A percentile compares a stretch with the other conserved stretches of the same genome.
Evolutionary conservation across 441 rosid species (phyloP).

Genomic region (Lepidium campestre): DNA sequence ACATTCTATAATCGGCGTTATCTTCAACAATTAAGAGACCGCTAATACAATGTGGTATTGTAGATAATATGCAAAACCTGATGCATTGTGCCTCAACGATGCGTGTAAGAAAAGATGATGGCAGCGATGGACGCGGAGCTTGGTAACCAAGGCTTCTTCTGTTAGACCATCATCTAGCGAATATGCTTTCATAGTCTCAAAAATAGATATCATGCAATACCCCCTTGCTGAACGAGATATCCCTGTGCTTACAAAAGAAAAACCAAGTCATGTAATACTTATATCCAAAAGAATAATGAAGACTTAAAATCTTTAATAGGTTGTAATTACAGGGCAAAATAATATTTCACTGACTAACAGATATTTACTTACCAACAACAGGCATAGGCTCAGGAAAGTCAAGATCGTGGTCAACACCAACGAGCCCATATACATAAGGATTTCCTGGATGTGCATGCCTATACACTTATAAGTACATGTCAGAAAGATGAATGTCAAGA

Average conservation of each 20-base stretch:
- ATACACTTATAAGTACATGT: constrained; percentile 36
- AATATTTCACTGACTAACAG: constrained; percentile 1
- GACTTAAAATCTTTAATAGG: background rate
- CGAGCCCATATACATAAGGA: constrained; percentile 98
- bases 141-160: constrained; percentile 92
- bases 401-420: constrained; percentile 93
- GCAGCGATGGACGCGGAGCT: constrained; percentile 78
- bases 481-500: constrained; percentile 22
- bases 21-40: background rate
- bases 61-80: constrained; percentile 50
- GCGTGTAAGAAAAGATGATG: constrained; percentile 90
- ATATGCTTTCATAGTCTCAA: constrained; percentile 98
- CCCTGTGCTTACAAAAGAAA: constrained; percentile 37
- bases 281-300: background rate
- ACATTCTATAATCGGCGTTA: background rate
- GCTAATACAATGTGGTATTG: background rate
- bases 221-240: constrained; percentile 95
- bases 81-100: constrained; percentile 68
- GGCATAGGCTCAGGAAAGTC: constrained; percentile 99
- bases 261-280: background rate
- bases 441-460: constrained; percentile 99
- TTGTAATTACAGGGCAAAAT: background rate
- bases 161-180: constrained; percentile 87
- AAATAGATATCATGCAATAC: constrained; percentile 65
- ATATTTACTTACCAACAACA: constrained; percentile 61